These are phyloP conservation scores for Pseudopithomyces maydicus DNA, from an alignment of 2,329 filamentous ascomycete genomes.

Conservation along the genomic window DNA sequence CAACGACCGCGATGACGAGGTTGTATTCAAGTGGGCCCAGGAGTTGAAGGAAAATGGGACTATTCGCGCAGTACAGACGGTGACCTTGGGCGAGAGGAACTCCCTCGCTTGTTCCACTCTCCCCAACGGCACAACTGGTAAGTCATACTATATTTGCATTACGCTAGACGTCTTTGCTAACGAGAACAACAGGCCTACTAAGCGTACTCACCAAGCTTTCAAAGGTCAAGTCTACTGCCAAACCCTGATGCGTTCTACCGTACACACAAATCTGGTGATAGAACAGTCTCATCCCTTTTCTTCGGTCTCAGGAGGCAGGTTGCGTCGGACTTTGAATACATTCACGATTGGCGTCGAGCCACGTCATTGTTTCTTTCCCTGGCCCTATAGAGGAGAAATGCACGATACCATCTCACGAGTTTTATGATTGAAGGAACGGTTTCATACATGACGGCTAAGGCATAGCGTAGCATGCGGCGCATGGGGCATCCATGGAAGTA, in stretches of 20 bases:
- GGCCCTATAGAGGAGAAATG: background rate
- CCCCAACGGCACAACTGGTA: slow-evolving; percentile 90
- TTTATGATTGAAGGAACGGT: slow-evolving; percentile 3
- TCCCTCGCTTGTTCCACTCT: slow-evolving; percentile 85
- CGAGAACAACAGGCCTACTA: slow-evolving; percentile 30
- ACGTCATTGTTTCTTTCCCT: background rate
- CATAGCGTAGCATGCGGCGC: background rate
- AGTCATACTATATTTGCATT: slow-evolving; percentile 30
- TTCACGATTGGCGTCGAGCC: slow-evolving; percentile 1
- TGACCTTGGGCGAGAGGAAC: slow-evolving; percentile 84
- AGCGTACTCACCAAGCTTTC: slow-evolving; percentile 35
- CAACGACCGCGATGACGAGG: slow-evolving; percentile 91
- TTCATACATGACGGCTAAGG: background rate
- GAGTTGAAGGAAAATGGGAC: slow-evolving; percentile 61
- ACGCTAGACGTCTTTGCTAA: slow-evolving; percentile 10
- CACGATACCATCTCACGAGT: background rate
- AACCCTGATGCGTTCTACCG: background rate
- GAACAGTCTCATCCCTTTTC: background rate
- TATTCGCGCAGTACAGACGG: slow-evolving; percentile 72
- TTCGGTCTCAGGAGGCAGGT: background rate
- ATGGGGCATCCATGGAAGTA: background rate
- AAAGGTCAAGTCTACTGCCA: slow-evolving; percentile 19
- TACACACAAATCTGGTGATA: background rate
- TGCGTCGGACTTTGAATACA: background rate
- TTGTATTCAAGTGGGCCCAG: slow-evolving; percentile 94